Percentiles rank a stretch among this genome's conserved stretches.
Conservation (phyloP, 371 early-diverging fungal species). For the Syncephalastrum contaminatum region DNA sequence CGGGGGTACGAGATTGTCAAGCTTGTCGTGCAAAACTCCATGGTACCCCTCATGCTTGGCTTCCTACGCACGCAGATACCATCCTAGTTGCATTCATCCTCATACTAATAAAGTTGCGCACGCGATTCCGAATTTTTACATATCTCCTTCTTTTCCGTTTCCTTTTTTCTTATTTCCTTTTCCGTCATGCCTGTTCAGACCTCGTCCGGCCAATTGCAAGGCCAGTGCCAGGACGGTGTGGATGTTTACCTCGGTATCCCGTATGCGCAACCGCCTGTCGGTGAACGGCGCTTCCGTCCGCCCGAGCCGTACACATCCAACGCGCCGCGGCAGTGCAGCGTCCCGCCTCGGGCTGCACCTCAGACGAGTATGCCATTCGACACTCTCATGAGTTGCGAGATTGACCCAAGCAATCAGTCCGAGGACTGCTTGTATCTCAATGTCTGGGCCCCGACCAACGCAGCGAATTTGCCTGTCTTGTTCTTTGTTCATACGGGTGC, state of each 20-base stretch:
- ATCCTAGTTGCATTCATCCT: not conserved
- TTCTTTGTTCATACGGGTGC: constrained; percentile 41
- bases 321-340: constrained; percentile 15
- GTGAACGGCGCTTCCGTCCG: constrained; percentile 28
- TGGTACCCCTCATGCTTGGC: constrained; percentile 57
- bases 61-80: constrained; percentile 43
- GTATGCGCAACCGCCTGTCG: constrained; percentile 34
- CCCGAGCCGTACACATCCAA: constrained; percentile 20
- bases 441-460: constrained; percentile 29
- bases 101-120: not conserved
- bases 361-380: constrained; percentile 39
- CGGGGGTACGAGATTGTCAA: constrained; percentile 56
- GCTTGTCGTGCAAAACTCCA: constrained; percentile 60
- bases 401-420: constrained; percentile 29
- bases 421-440: constrained; percentile 43
- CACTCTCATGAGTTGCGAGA: constrained; percentile 29
- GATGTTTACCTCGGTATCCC: constrained; percentile 38
- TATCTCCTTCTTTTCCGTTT: not conserved
- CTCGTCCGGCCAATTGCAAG: constrained; percentile 29
- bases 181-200: constrained; percentile 7
- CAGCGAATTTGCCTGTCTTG: constrained; percentile 27
- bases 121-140: not conserved
- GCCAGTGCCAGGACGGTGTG: constrained; percentile 23
- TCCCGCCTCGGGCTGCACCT: constrained; percentile 28
- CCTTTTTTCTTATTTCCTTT: constrained; percentile 4